Conservation (phyloP, 2,329 filamentous ascomycete genomes). For the Hyphodiscus sp. region DNA sequence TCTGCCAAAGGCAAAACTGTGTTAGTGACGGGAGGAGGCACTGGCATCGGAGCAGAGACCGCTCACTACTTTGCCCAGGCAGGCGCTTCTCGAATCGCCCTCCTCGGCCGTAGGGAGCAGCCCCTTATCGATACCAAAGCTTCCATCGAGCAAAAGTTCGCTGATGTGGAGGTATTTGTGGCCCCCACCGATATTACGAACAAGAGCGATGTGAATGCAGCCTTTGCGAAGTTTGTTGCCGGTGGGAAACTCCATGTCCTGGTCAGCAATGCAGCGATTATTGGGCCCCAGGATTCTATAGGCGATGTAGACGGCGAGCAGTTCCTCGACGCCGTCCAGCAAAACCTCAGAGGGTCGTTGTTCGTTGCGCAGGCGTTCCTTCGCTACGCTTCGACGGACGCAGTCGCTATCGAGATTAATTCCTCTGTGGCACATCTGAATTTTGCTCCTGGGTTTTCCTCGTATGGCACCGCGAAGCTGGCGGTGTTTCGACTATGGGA, state of each 20-base stretch:
- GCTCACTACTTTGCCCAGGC: slow-evolving; percentile 38
- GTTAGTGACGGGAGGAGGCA: slow-evolving; percentile 39
- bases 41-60: slow-evolving; percentile 39
- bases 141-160: slow-evolving; percentile 30
- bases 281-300: slow-evolving; percentile 27
- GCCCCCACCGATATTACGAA: slow-evolving; percentile 31
- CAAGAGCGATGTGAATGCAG: slow-evolving; percentile 27
- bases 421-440: slow-evolving; percentile 32
- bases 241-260: slow-evolving; percentile 34
- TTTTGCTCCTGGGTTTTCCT: slow-evolving; percentile 18
- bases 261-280: slow-evolving; percentile 33
- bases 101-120: slow-evolving; percentile 36
- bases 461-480: slow-evolving; percentile 28
- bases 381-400: slow-evolving; percentile 26
- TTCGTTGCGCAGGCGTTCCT: slow-evolving; percentile 32
- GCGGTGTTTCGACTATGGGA: slow-evolving; percentile 30
- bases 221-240: slow-evolving; percentile 28
- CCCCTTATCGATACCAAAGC: slow-evolving; percentile 33
- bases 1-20: slow-evolving; percentile 35
- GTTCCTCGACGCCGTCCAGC: slow-evolving; percentile 31
- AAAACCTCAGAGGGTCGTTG: slow-evolving; percentile 31
- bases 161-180: slow-evolving; percentile 30
- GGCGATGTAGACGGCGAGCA: slow-evolving; percentile 25
- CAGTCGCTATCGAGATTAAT: slow-evolving; percentile 32
- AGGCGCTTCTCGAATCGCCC: slow-evolving; percentile 36